phyloP scores from a whole-genome alignment of 805 yeast species.

The Candida cerambycidarum region DNA sequence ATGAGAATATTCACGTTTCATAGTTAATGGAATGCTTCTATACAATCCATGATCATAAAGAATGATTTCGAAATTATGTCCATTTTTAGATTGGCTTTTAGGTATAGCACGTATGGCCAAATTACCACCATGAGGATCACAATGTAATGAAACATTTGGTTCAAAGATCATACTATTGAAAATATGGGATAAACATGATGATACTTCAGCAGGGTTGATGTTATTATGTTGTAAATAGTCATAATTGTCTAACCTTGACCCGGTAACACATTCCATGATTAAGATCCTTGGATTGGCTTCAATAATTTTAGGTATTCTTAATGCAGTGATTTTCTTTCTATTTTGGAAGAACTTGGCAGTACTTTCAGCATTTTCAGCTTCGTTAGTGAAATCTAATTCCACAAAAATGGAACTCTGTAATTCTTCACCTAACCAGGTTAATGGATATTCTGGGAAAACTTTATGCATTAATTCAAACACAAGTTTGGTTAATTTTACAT shows the following conservation, averaged over 20 bases:
- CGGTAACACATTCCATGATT: constrained; percentile 84
- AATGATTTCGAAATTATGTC: constrained; percentile 85
- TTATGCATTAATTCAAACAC: constrained; percentile 73
- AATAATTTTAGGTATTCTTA: constrained; percentile 72
- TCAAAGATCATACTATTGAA: constrained; percentile 95
- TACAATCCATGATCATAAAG: constrained; percentile 95
- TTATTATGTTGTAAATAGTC: constrained; percentile 58
- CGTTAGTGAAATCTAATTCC: constrained; percentile 87
- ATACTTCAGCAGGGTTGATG: constrained; percentile 76
- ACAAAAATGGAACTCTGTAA: constrained; percentile 80
- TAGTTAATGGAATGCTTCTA: constrained; percentile 72
- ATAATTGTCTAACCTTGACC: constrained; percentile 79
- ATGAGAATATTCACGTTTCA: constrained; percentile 80
- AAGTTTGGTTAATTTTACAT: constrained; percentile 70
- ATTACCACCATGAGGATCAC: constrained; percentile 99
- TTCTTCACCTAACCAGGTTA: constrained; percentile 95
- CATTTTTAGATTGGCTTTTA: constrained; percentile 21
- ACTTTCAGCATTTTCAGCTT: constrained; percentile 75
- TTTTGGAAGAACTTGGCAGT: constrained; percentile 67
- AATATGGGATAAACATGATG: constrained; percentile 82
- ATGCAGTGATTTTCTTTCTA: constrained; percentile 62
- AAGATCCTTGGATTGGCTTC: constrained; percentile 69
- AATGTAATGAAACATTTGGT: constrained; percentile 87
- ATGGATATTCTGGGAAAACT: constrained; percentile 90
- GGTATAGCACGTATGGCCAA: constrained; percentile 65